Percentiles rank a stretch among this genome's conserved stretches.
Evolutionary conservation across 1,139 yeast genomes (phyloP).

Genomic region (Kluyveromyces sp.): DNA sequence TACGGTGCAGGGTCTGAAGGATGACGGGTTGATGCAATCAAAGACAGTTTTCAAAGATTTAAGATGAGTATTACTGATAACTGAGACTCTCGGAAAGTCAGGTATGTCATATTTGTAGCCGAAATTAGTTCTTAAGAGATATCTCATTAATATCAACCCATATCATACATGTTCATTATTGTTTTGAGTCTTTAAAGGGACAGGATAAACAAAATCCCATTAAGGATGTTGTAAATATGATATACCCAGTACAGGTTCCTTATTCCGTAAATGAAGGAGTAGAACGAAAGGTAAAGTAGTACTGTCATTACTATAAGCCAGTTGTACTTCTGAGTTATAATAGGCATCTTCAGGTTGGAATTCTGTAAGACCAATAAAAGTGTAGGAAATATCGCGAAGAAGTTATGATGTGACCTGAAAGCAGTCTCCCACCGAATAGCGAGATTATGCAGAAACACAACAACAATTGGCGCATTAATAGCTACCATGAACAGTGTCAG

Average conservation of each 20-base stretch:
- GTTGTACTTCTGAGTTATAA: conserved; percentile 22
- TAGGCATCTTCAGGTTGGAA: conserved; percentile 24
- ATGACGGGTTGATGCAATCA: conserved; percentile 9
- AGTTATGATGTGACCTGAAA: conserved; percentile 69
- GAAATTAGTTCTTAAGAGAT: too few species aligned
- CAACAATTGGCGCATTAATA: conserved; percentile 57
- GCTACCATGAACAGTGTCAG: conserved; percentile 64
- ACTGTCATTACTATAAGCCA: conserved; percentile 31
- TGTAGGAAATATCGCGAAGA: conserved; percentile 60
- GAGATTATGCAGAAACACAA: conserved; percentile 65
- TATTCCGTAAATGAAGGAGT: conserved; percentile 56
- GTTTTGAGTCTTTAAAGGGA: conserved; percentile 1
- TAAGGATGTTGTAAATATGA: conserved; percentile 52
- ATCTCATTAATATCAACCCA: neutral
- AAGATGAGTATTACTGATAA: neutral
- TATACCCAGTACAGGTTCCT: conserved; percentile 68
- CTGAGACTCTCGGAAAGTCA: too few species aligned
- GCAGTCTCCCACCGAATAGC: conserved; percentile 68
- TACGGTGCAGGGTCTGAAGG: conserved; percentile 5
- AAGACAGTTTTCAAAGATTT: conserved; percentile 5
- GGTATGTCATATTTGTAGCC: too few species aligned
- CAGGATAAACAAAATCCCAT: conserved; percentile 39
- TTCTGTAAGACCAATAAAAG: conserved; percentile 45
- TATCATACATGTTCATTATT: neutral
- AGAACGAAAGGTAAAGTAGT: conserved; percentile 43